Evolutionary conservation across 805 yeast genomes (phyloP), one percentile per base, ranked within the genome.

Genomic region (Pichia sporocuriosa): DNA sequence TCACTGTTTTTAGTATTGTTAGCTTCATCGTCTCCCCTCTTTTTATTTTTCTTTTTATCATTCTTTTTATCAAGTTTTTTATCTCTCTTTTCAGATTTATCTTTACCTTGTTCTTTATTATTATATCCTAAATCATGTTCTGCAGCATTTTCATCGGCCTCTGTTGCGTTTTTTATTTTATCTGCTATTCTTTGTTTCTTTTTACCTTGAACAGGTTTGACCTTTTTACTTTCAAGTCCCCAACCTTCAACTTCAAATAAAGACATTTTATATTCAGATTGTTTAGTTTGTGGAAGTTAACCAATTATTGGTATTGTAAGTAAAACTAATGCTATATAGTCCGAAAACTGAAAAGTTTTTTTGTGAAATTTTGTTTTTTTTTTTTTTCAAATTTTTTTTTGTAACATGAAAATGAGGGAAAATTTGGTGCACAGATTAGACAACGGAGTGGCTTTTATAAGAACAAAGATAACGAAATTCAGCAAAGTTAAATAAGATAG

Each of bases 201-300:
- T 19, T 41, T 39, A 15, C 24, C 42, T 6, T 57, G 54, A 2
- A 69, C 68, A 23, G 73, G 78, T 32, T 65, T 57, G 12, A 83
- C 76, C 33, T 72, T 68, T 43, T 67, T 63, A 35, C 70, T 55
- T 49, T 77, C 75, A 40, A 86, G 57, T 49, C 80, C 72, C 96
- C 96, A 86, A 15, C 94, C 95, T 39, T 79, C 85, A 17, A 83
- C 88, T 57, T 81, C 73, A 56, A 86, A 86, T 47, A 86, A 68
- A 25, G 84, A 73, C 89, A 81, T 81, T 4, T 4, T 32, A 9
- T 16, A 13, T 1, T n/a, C n/a, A n/a, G n/a, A n/a, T n/a, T n/a
- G n/a, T n/a, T n/a, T n/a, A n/a, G n/a, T n/a, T n/a, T n/a, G n/a
- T n/a, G n/a, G n/a, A n/a, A n/a, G n/a, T n/a, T n/a, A n/a, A n/a